Evolutionary conservation across 2,329 filamentous ascomycete genomes (phyloP).

Genomic region (Dryadomyces sulphureus): DNA sequence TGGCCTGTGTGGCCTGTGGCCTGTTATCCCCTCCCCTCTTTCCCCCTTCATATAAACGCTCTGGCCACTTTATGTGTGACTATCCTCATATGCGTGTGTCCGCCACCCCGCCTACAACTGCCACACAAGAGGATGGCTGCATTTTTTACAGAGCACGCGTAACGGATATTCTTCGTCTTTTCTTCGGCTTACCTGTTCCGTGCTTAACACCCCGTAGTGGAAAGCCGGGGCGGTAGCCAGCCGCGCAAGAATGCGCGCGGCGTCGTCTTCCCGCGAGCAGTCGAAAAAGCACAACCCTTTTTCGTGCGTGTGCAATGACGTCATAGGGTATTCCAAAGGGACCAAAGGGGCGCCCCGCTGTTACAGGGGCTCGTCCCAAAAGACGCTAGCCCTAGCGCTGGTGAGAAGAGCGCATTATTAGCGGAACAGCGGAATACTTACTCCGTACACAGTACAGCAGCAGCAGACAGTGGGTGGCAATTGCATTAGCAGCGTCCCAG

Average conservation of each 20-base stretch:
- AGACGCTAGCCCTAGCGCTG: neutral
- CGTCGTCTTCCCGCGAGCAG: neutral
- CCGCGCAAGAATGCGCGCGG: too few species aligned
- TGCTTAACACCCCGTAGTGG: neutral
- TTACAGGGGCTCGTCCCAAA: neutral
- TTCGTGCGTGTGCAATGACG: neutral
- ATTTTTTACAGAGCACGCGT: too few species aligned
- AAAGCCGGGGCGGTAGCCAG: too few species aligned
- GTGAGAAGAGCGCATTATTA: neutral
- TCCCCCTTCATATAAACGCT: neutral
- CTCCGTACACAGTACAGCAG: neutral
- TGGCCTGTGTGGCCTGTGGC: neutral
- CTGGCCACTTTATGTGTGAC: neutral
- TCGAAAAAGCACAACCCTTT: neutral
- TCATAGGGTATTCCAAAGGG: neutral
- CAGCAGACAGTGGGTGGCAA: too few species aligned
- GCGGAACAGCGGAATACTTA: too few species aligned
- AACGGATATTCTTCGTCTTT: too few species aligned
- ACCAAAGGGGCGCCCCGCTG: neutral
- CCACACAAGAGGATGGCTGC: too few species aligned
- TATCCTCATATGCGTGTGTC: neutral
- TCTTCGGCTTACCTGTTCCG: too few species aligned
- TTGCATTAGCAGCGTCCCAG: too few species aligned
- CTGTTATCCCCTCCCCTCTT: neutral
- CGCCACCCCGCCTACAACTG: neutral